Percentiles rank a stretch among this genome's conserved stretches.
phyloP scores from a whole-genome alignment of 2,329 filamentous ascomycete genomes.

The Zymoseptoria passerinii region DNA sequence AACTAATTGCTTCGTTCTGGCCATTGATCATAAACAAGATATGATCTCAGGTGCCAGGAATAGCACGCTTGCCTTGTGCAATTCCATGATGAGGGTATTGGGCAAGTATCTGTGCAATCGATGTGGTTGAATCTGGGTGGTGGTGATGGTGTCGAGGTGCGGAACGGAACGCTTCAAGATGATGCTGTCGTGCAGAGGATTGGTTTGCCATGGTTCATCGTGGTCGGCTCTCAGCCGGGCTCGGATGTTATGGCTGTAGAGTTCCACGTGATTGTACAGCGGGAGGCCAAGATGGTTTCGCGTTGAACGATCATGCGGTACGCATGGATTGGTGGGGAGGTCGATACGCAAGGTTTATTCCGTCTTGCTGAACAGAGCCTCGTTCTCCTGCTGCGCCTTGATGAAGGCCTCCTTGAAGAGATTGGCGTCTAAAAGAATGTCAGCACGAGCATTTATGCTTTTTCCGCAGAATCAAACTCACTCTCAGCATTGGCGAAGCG shows the following conservation, averaged over 20 bases:
- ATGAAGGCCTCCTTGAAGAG: slow-evolving; percentile 96
- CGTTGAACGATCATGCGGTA: neutral
- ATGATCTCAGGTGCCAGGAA: neutral
- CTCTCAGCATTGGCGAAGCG: slow-evolving; percentile 97
- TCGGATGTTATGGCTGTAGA: neutral
- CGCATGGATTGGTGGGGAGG: slow-evolving; percentile 5
- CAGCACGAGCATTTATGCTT: slow-evolving; percentile 4
- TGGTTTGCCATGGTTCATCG: slow-evolving; percentile 3
- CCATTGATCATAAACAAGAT: slow-evolving; percentile 8
- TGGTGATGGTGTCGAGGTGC: slow-evolving; percentile 9
- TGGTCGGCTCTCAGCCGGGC: neutral
- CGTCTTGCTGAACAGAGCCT: slow-evolving; percentile 59
- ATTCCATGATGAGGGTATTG: slow-evolving; percentile 14
- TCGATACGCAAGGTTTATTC: slow-evolving; percentile 9
- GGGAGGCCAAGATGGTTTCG: neutral
- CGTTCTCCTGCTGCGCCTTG: slow-evolving; percentile 94
- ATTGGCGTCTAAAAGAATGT: slow-evolving; percentile 65
- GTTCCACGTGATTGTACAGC: neutral
- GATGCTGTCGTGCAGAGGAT: slow-evolving; percentile 10
- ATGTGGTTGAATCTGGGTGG: slow-evolving; percentile 2
- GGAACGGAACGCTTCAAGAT: slow-evolving; percentile 23
- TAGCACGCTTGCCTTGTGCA: slow-evolving; percentile 12
- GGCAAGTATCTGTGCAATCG: slow-evolving; percentile 8
- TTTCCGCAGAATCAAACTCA: slow-evolving; percentile 42
- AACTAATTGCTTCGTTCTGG: slow-evolving; percentile 6